Evolutionary conservation across 2,329 filamentous ascomycete genomes (phyloP), one percentile per base, ranked within the genome.

Genomic region (Pseudocercospora cruenta): DNA sequence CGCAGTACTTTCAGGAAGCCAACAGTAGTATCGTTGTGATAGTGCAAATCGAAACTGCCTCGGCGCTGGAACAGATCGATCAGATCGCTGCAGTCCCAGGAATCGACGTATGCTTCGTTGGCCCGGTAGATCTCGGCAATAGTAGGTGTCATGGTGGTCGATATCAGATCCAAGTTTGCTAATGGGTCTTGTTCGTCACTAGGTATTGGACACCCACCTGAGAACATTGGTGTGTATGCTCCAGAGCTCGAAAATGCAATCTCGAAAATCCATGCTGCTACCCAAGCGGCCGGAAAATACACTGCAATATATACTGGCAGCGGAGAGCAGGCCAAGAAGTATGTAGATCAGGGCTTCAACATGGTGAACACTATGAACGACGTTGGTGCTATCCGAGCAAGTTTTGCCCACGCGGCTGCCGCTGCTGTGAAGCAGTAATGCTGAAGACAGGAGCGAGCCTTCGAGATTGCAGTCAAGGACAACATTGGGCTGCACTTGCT

Each of bases 71-170:
- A 55, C 75, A 75, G 51, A 76, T 81, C 28, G 80, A 82, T 36
- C 81, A 82, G 63, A 86, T 86, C 66, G 83, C 83, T 16, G 80
- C 80, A 28, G 78, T 85, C 1, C 79, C 80, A 8, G 84, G 84
- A 1, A 81, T 86, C 12, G 84, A 86, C 68, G 67, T 67, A 3
- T 67, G 86, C 9, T 80, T 86, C 31, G 80, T 86, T 61, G 84
- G 85, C 0, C 85, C 84, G 2, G 86, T 84, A 73, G 85, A 87
- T 75, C 76, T 86, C 0, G 85, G 86, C 22, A 87, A 87, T 71
- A 86, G 84, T 51, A 51, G 9, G 19, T 22, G 7, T 26, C 47
- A 24, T 16, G 21, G 4, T 4, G 2, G 26, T 22, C 9, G 47
- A 7, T 24, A 26, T 16, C 10, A 14, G 21, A 51, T 22, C 14